These are phyloP conservation scores for Podila minutissima DNA, from an alignment of 192 early-diverging fungal genomes.

Conservation along the genomic window DNA sequence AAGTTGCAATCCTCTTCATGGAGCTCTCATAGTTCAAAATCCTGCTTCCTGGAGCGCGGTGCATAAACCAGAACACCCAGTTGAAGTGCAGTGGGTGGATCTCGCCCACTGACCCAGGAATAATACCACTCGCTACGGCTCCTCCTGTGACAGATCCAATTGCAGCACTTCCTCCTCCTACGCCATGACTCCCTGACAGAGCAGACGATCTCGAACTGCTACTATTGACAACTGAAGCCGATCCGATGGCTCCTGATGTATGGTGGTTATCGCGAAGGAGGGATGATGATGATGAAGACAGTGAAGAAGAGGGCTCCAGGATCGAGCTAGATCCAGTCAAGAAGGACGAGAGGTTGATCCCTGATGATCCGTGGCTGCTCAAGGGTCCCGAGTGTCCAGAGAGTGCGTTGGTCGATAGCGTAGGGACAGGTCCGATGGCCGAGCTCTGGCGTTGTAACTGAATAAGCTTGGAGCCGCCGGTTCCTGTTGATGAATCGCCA, in stretches of 20 bases:
- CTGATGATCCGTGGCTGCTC: conserved; percentile 2
- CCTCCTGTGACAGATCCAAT: background rate
- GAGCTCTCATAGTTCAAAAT: conserved; percentile 87
- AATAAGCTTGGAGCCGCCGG: conserved; percentile 35
- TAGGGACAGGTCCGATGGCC: background rate
- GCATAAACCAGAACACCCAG: conserved; percentile 97
- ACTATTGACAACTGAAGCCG: background rate
- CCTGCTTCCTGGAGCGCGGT: conserved; percentile 87
- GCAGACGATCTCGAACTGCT: background rate
- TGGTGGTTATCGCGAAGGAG: background rate
- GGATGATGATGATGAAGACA: background rate
- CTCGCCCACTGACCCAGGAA: background rate
- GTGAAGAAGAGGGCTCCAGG: background rate
- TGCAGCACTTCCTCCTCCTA: background rate
- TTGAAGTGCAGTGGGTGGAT: conserved; percentile 78
- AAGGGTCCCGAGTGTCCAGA: background rate
- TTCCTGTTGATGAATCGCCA: conserved; percentile 8
- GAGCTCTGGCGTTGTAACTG: conserved; percentile 43
- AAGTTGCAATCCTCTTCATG: conserved; percentile 87
- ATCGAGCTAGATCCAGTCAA: background rate
- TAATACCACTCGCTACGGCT: background rate
- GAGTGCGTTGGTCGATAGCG: background rate
- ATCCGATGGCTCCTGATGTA: background rate
- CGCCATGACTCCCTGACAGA: no score
- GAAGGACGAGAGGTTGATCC: background rate